Base-by-base conservation (phyloP, 2,329 filamentous ascomycete species). In the Boeremia lycopersici region DNA sequence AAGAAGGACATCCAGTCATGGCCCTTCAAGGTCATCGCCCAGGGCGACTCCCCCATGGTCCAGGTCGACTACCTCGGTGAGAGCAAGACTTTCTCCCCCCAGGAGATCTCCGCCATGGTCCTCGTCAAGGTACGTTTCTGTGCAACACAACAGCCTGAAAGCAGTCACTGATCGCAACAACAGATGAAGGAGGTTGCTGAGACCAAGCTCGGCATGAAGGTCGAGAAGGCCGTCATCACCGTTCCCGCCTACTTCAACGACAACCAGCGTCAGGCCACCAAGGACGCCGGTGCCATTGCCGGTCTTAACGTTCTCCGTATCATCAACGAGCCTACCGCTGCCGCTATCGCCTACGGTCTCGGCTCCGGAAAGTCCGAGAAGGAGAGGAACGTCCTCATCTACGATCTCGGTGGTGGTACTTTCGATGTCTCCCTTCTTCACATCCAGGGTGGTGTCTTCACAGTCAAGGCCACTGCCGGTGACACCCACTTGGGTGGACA, bases 181-280 rank as follows among this genome's bases (percentile, higher is more conserved):
- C 73, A 96, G 93, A 97, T 98, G 93, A 96, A 96, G 86, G 95
- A 99, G 82, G 92, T 97, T 77, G 95, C 95, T 74, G 95, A 99
- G 86, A 86, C 85, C 80, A 98, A 99, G 87, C 88, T 99, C 72
- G 95, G 92, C 80, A 96, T 96, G 89, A 96, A 95, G 84, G 93
- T 98, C 74, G 88, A 95, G 82, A 98, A 98, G 88, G 95, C 95
- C 64, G 95, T 99, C 78, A 93, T 99, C 80, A 99, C 95, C 61
- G 95, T 98, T 56, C 95, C 95, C 55, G 95, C 95, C 77, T 99
- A 99, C 87, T 99, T 99, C 91, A 98, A 98, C 86, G 95, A 99
- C 88, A 96, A 96, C 86, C 95, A 99, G 85, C 90, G 95, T 82
- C 95, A 98, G 83, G 91, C 95, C 67, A 99, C 95, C 82, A 98